Percentiles rank a stretch among this genome's conserved stretches.
phyloP scores from a whole-genome alignment of 441 rosid genomes.

The Eutrema salsugineum region DNA sequence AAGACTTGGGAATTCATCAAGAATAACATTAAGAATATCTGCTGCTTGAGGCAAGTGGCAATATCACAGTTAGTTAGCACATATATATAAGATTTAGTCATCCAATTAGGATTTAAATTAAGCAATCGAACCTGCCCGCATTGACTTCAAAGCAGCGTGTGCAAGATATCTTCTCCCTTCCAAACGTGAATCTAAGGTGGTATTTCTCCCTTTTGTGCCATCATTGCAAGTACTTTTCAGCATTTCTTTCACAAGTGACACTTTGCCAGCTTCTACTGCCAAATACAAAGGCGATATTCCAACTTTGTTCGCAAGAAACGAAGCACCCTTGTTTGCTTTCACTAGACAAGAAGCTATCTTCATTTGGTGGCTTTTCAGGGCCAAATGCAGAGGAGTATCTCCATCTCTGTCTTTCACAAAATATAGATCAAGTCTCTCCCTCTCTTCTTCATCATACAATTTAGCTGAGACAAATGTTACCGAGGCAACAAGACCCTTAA shows the following conservation, averaged over 20 bases:
- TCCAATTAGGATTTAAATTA: too few relatives aligned
- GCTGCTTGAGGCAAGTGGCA: too few relatives aligned
- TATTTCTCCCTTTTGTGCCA: too few relatives aligned
- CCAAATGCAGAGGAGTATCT: constrained; percentile 15
- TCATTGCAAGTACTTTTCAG: not conserved
- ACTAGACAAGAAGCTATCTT: not conserved
- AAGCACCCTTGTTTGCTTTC: not conserved
- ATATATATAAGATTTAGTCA: too few relatives aligned
- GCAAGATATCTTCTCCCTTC: too few relatives aligned
- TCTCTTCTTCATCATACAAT: too few relatives aligned
- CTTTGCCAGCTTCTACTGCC: constrained; percentile 6
- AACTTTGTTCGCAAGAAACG: not conserved
- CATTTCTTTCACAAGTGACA: not conserved
- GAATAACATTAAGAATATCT: too few relatives aligned
- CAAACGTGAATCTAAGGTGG: too few relatives aligned
- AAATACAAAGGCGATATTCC: constrained; percentile 16
- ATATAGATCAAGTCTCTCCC: too few relatives aligned
- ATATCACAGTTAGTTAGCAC: too few relatives aligned
- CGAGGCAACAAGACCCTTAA: not conserved
- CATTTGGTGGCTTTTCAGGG: not conserved
- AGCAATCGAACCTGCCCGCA: too few relatives aligned
- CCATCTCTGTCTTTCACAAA: not conserved
- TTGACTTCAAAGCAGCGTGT: too few relatives aligned
- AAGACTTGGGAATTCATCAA: not conserved
- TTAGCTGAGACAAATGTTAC: not conserved